Evolutionary conservation across 2,329 filamentous ascomycete species (phyloP).

Genomic region (Trichoderma sp.): DNA sequence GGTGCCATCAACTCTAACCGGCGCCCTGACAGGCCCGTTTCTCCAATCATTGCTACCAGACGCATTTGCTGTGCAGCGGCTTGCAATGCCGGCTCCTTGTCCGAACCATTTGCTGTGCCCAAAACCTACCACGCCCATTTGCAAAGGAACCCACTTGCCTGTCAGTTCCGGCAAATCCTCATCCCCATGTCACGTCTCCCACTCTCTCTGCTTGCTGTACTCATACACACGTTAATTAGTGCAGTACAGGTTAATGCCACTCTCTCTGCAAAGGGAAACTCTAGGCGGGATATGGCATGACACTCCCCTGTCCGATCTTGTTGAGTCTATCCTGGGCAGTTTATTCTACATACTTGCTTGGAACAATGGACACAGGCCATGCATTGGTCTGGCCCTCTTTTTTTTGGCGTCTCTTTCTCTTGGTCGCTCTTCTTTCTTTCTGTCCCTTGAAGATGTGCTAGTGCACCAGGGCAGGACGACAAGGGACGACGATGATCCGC

Average conservation of each 20-base stretch:
- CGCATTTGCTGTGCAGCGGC: not conserved
- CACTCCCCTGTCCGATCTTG: not conserved
- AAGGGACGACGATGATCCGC: not conserved
- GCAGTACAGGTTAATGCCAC: not conserved
- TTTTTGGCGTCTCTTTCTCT: not conserved
- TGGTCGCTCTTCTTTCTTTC: not conserved
- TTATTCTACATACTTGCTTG: not conserved
- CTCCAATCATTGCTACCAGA: not conserved
- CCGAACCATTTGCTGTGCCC: not conserved
- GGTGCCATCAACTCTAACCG: slow-evolving; percentile 8
- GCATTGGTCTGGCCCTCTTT: not conserved
- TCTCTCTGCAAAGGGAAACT: not conserved
- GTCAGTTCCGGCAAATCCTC: slow-evolving; percentile 16
- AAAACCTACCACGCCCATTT: not conserved
- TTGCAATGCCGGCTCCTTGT: not conserved
- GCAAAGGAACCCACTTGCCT: slow-evolving; percentile 2
- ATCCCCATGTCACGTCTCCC: not conserved
- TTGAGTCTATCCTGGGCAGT: not conserved
- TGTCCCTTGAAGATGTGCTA: not conserved
- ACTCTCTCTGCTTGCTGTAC: not conserved
- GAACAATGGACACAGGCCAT: not conserved
- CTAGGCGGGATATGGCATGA: not conserved
- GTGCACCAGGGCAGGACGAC: not conserved
- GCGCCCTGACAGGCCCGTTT: slow-evolving; percentile 3
- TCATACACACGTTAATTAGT: not conserved